Evolutionary conservation across 768 basidiomycete species (phyloP).

Genomic region (Macrocybe gigantea): DNA sequence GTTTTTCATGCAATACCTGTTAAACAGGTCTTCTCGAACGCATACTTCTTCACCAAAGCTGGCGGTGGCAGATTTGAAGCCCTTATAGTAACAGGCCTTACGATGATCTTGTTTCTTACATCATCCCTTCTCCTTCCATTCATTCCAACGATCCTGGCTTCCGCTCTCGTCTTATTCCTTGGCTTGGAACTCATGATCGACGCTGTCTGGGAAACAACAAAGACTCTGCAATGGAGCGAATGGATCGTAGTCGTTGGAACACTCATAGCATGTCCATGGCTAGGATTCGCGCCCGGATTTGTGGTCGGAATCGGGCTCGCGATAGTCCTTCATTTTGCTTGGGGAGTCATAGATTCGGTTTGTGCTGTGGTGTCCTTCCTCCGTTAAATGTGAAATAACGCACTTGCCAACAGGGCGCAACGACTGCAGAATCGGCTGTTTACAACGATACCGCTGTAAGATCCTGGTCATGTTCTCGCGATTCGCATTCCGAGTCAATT

Average conservation of each 20-base stretch:
- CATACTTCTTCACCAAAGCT: slow-evolving; percentile 16
- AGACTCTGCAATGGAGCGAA: slow-evolving; percentile 13
- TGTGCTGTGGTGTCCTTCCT: background rate
- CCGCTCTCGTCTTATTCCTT: slow-evolving; percentile 16
- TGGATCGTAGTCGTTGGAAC: slow-evolving; percentile 14
- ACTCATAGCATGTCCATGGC: slow-evolving; percentile 12
- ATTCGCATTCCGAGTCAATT: too few species aligned
- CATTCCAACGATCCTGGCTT: slow-evolving; percentile 17
- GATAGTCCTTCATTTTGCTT: slow-evolving; percentile 12
- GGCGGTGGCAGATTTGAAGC: slow-evolving; percentile 17
- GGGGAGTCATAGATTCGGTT: slow-evolving; percentile 17
- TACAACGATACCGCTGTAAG: too few species aligned
- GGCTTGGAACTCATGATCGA: slow-evolving; percentile 17
- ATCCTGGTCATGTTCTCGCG: too few species aligned
- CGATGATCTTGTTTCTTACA: slow-evolving; percentile 11
- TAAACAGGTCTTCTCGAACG: slow-evolving; percentile 14
- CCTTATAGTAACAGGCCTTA: slow-evolving; percentile 10
- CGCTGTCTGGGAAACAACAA: slow-evolving; percentile 16
- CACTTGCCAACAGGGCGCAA: too few species aligned
- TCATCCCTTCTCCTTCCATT: slow-evolving; percentile 14
- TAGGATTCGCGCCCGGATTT: slow-evolving; percentile 20
- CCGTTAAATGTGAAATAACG: too few species aligned
- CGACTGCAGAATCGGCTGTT: too few species aligned
- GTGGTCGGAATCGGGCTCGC: slow-evolving; percentile 16
- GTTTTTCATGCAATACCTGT: background rate